These are phyloP conservation scores for Physcomitrellopsis africana DNA, from an alignment of 225 moss, liverwort and hornwort genomes.

Conservation along the genomic window DNA sequence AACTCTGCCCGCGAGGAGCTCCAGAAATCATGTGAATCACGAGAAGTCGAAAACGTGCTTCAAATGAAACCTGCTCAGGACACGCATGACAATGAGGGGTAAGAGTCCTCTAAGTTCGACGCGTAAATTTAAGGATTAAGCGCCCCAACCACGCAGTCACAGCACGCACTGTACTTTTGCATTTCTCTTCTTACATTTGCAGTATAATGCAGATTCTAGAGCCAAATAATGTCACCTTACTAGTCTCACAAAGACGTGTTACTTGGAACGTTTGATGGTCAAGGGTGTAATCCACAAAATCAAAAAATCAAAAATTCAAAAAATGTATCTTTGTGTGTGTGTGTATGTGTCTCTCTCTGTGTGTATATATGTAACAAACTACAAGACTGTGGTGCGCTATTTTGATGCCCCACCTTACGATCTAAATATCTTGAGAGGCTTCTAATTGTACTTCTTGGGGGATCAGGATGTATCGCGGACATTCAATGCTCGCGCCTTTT, in stretches of 20 bases:
- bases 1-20: conserved; percentile 21
- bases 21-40: neutral
- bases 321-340: too few relatives aligned
- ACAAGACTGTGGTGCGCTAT: conserved; percentile 7
- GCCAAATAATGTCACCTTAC: neutral
- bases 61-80: conserved; percentile 9
- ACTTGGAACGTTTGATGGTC: neutral
- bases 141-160: neutral
- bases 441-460: conserved; percentile 24
- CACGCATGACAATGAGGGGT: conserved; percentile 27
- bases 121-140: neutral
- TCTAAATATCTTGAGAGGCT: neutral
- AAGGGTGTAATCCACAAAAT: neutral
- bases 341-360: neutral
- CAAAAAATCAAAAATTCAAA: too few relatives aligned
- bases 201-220: neutral
- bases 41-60: conserved; percentile 20
- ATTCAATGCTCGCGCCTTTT: conserved; percentile 95
- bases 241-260: neutral
- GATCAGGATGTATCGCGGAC: conserved; percentile 39
- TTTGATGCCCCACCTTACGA: neutral
- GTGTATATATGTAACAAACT: conserved; percentile 2
- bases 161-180: neutral
- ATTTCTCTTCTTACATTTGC: neutral
- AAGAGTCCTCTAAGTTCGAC: conserved; percentile 1